These are phyloP conservation scores for Tricholoma saponaceum DNA, from an alignment of 768 basidiomycete species.

Conservation along the genomic window DNA sequence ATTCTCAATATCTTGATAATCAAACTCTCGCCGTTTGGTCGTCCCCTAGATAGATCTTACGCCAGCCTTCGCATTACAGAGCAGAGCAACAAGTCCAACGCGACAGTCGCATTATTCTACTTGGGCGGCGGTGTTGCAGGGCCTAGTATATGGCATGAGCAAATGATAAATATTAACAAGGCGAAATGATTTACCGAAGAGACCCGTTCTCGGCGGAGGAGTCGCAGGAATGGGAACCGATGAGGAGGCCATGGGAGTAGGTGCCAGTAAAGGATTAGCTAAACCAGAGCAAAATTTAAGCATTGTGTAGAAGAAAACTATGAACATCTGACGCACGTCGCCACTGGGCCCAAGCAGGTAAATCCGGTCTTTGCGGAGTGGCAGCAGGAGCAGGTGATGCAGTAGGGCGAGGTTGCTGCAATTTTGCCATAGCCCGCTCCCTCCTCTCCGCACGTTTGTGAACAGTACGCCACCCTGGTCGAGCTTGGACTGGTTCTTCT, in stretches of 20 bases:
- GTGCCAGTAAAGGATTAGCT: slow-evolving; percentile 67
- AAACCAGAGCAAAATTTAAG: neutral
- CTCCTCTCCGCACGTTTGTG: slow-evolving; percentile 59
- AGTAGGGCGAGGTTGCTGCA: slow-evolving; percentile 34
- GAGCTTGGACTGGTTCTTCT: slow-evolving; percentile 47
- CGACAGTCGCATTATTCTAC: slow-evolving; percentile 10
- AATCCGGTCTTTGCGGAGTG: slow-evolving; percentile 44
- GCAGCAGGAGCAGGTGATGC: slow-evolving; percentile 36
- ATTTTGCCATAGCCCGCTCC: slow-evolving; percentile 39
- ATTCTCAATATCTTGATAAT: neutral
- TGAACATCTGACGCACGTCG: slow-evolving; percentile 50
- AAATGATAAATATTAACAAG: no score
- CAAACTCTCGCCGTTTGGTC: neutral
- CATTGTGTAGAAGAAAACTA: neutral
- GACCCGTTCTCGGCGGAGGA: slow-evolving; percentile 53
- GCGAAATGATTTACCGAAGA: slow-evolving; percentile 49
- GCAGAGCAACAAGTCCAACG: neutral
- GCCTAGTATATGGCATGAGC: slow-evolving; percentile 20
- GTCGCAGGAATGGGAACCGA: slow-evolving; percentile 33
- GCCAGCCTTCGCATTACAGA: neutral
- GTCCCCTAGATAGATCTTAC: neutral
- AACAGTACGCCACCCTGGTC: slow-evolving; percentile 73
- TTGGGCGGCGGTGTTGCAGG: slow-evolving; percentile 45
- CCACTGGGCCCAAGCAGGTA: slow-evolving; percentile 87
- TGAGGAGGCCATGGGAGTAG: slow-evolving; percentile 33